These are phyloP conservation scores for Setomelanomma holmii DNA, from an alignment of 2,329 filamentous ascomycete species.

Conservation along the genomic window DNA sequence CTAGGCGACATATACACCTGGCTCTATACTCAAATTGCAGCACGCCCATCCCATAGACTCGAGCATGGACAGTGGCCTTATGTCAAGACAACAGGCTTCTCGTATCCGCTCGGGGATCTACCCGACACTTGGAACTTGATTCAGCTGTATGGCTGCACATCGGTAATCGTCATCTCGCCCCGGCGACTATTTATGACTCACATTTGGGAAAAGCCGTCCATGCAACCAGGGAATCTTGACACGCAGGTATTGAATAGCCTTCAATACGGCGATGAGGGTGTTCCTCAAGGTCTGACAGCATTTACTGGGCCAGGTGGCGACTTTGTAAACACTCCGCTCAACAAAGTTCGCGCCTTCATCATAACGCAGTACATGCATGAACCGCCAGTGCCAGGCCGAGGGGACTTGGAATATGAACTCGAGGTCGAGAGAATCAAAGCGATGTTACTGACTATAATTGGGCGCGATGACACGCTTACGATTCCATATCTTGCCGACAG, in stretches of 20 bases:
- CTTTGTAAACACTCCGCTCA: neutral
- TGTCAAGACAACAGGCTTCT: neutral
- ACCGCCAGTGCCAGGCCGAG: too few species aligned
- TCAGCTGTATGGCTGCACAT: conserved; percentile 4
- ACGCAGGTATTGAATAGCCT: neutral
- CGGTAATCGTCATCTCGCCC: conserved; percentile 6
- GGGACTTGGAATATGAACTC: neutral
- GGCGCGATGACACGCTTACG: neutral
- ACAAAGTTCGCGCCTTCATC: conserved; percentile 7
- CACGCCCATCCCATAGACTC: too few species aligned
- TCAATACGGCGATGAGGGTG: neutral
- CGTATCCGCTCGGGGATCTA: neutral
- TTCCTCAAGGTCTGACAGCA: neutral
- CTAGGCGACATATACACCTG: too few species aligned
- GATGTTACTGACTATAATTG: neutral
- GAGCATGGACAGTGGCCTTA: neutral
- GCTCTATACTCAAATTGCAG: too few species aligned
- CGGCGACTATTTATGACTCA: conserved; percentile 7
- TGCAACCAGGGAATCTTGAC: neutral
- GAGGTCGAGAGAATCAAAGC: neutral
- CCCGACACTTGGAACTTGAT: neutral
- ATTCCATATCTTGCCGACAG: too few species aligned
- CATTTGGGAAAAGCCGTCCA: conserved; percentile 1
- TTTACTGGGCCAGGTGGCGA: conserved; percentile 1
- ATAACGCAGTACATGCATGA: neutral